Percentiles rank a stretch among this genome's conserved stretches.
phyloP scores from a whole-genome alignment of 208 protist genomes.

The Sergeia podlipaevii region DNA sequence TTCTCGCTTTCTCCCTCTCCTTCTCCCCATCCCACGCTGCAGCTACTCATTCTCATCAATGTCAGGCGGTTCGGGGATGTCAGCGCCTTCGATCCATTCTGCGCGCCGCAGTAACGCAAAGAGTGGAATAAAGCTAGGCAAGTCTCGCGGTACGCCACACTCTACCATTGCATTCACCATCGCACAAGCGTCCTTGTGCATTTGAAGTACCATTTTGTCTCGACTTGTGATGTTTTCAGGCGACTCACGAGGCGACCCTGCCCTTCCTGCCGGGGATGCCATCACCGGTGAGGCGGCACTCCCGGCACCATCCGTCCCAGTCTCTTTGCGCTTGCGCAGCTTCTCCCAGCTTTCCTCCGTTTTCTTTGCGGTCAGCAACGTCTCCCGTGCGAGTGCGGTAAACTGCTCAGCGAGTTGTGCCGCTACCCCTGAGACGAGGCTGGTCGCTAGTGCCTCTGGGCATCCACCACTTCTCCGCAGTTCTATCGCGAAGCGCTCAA shows the following conservation, averaged over 20 bases:
- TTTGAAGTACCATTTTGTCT: conserved; percentile 87
- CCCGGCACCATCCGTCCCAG: neutral
- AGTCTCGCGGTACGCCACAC: neutral
- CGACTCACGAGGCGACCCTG: conserved; percentile 18
- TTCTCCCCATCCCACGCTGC: neutral
- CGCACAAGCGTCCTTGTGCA: conserved; percentile 72
- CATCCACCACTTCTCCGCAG: conserved; percentile 14
- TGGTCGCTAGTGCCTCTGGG: neutral
- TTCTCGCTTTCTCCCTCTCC: conserved; percentile 6
- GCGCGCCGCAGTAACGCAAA: conserved; percentile 52
- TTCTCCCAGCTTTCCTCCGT: conserved; percentile 90
- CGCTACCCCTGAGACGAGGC: conserved; percentile 7
- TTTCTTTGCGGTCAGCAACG: conserved; percentile 75
- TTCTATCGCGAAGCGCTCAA: conserved; percentile 33
- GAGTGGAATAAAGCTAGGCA: conserved; percentile 28
- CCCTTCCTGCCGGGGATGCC: neutral
- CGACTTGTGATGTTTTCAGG: conserved; percentile 68
- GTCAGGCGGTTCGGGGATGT: conserved; percentile 67
- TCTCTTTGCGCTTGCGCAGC: conserved; percentile 68
- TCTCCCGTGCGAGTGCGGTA: conserved; percentile 51
- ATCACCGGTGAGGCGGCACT: neutral
- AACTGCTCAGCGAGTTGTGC: conserved; percentile 37
- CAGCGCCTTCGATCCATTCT: conserved; percentile 70
- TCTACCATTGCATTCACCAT: conserved; percentile 17
- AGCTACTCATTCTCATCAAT: conserved; percentile 25